phyloP scores from a whole-genome alignment of 352 stramenopile species.

The Elongisporangium anandrum region DNA sequence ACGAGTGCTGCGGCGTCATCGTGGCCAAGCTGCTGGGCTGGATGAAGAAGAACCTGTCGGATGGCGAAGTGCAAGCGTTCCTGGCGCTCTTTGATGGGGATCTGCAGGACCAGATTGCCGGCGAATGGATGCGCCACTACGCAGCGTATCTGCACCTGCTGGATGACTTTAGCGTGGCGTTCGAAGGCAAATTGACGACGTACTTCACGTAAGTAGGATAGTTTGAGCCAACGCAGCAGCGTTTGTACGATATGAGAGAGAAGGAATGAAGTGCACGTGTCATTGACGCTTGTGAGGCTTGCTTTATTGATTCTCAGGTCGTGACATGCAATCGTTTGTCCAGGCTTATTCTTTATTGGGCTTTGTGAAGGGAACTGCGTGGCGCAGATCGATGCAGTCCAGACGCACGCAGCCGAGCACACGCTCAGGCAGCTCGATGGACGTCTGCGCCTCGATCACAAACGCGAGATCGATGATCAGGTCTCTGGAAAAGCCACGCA shows the following conservation, averaged over 20 bases:
- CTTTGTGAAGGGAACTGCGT: slow-evolving; percentile 41
- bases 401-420: slow-evolving; percentile 69
- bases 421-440: slow-evolving; percentile 69
- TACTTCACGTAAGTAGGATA: slow-evolving; percentile 48
- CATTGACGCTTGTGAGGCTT: neutral
- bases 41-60: slow-evolving; percentile 55
- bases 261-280: neutral
- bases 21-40: slow-evolving; percentile 62
- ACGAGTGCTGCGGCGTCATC: slow-evolving; percentile 41
- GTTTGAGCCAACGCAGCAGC: neutral
- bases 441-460: slow-evolving; percentile 69
- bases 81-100: slow-evolving; percentile 46
- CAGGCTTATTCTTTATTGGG: slow-evolving; percentile 9
- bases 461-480: slow-evolving; percentile 83
- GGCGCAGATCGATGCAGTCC: slow-evolving; percentile 51
- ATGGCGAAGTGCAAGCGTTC: slow-evolving; percentile 45
- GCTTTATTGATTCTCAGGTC: neutral
- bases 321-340: neutral
- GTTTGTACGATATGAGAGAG: neutral
- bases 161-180: slow-evolving; percentile 63
- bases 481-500: slow-evolving; percentile 59
- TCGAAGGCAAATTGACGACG: slow-evolving; percentile 39
- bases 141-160: slow-evolving; percentile 56
- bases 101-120: slow-evolving; percentile 46
- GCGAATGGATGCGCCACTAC: slow-evolving; percentile 71